A percentile compares a stretch with the other conserved stretches of the same genome.
Conservation (phyloP, 2,329 filamentous ascomycete species). For the Aspergillus tubingensis region DNA sequence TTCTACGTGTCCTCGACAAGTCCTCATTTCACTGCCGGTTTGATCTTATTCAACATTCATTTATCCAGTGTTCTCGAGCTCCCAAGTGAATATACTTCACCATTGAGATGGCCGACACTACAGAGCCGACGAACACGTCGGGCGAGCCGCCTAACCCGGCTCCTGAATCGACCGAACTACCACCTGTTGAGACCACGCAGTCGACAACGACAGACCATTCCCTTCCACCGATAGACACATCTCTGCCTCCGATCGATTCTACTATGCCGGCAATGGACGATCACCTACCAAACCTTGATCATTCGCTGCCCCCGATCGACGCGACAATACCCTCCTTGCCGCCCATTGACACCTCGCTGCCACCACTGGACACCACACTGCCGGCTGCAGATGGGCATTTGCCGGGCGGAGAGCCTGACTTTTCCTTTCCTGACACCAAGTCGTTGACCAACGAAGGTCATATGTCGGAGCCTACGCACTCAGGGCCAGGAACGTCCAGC, state of each 20-base stretch:
- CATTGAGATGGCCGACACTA: conserved; percentile 25
- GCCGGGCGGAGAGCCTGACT: conserved; percentile 12
- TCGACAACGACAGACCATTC: conserved; percentile 23
- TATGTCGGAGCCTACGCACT: conserved; percentile 6
- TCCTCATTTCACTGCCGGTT: neutral
- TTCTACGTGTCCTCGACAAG: neutral
- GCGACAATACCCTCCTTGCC: conserved; percentile 33
- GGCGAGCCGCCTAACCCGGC: conserved; percentile 21
- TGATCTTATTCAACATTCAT: neutral
- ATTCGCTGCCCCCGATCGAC: conserved; percentile 33
- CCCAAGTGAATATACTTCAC: neutral
- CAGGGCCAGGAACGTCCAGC: conserved; percentile 17
- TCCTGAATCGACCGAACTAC: conserved; percentile 12
- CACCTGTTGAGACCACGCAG: neutral
- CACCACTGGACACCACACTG: conserved; percentile 30
- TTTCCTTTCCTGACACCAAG: conserved; percentile 21
- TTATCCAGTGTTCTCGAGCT: neutral
- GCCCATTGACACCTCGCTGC: conserved; percentile 30
- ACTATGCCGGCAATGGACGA: conserved; percentile 31
- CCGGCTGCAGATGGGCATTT: conserved; percentile 22
- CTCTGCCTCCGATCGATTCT: conserved; percentile 30
- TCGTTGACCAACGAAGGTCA: conserved; percentile 12
- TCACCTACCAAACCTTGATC: conserved; percentile 28
- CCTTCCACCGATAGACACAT: conserved; percentile 29
- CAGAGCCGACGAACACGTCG: conserved; percentile 22